phyloP scores from a whole-genome alignment of 176 grass and related monocot species.

The Lolium rigidum region DNA sequence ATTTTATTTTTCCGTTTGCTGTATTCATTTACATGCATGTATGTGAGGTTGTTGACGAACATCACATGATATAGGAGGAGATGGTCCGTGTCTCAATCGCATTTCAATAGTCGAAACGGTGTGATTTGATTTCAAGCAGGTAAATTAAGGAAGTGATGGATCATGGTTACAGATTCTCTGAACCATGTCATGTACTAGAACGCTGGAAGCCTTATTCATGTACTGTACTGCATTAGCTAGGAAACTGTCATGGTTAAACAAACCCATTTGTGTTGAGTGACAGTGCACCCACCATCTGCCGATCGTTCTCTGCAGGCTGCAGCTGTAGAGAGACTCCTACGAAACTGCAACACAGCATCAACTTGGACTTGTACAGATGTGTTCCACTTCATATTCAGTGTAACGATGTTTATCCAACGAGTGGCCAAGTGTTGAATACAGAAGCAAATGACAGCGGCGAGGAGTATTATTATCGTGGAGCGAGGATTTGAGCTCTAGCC shows the following conservation, averaged over 20 bases:
- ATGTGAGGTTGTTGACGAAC: background rate
- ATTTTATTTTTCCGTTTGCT: background rate
- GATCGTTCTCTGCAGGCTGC: constrained; percentile 25
- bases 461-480: background rate
- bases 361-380: background rate
- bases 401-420: no score
- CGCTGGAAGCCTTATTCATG: background rate
- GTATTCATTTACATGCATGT: no score
- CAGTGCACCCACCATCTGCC: constrained; percentile 43
- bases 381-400: background rate
- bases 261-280: constrained; percentile 29
- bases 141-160: background rate
- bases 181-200: constrained; percentile 1
- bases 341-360: background rate
- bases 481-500: no score
- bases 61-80: background rate
- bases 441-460: background rate
- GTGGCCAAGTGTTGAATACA: no score
- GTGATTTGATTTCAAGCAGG: constrained; percentile 1
- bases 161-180: constrained; percentile 10
- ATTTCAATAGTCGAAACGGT: background rate
- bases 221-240: no score
- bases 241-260: constrained; percentile 22
- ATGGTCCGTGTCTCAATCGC: background rate
- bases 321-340: constrained; percentile 32